phyloP scores from a whole-genome alignment of 2,329 filamentous ascomycete genomes.

The Colletotrichum agaves region DNA sequence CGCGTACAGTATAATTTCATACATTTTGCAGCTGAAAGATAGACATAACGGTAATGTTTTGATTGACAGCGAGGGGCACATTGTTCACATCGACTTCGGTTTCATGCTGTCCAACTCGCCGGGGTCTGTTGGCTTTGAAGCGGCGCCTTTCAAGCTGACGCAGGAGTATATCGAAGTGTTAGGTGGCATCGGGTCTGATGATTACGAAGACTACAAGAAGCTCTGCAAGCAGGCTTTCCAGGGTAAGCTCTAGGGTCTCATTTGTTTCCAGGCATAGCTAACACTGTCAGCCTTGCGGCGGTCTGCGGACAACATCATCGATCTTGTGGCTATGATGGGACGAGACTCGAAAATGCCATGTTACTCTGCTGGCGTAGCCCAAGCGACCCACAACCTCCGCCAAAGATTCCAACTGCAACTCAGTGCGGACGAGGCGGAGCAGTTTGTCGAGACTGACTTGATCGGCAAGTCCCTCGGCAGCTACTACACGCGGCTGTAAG shows the following conservation, averaged over 20 bases:
- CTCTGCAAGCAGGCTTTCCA: constrained; percentile 88
- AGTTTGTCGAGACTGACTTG: constrained; percentile 82
- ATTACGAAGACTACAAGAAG: constrained; percentile 80
- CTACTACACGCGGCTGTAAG: constrained; percentile 87
- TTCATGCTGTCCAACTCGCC: constrained; percentile 92
- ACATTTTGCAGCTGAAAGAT: constrained; percentile 86
- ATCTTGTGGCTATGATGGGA: constrained; percentile 87
- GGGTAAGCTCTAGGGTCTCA: constrained; percentile 57
- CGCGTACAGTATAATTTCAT: constrained; percentile 87
- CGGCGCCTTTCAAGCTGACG: constrained; percentile 87
- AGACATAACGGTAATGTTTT: constrained; percentile 88
- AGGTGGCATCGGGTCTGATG: constrained; percentile 75
- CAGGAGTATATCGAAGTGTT: constrained; percentile 88
- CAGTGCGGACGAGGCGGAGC: constrained; percentile 83
- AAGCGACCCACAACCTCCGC: constrained; percentile 75
- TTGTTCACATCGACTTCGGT: constrained; percentile 89
- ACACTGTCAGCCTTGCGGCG: constrained; percentile 71
- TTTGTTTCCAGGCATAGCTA: background rate
- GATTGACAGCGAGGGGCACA: constrained; percentile 86
- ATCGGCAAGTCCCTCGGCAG: constrained; percentile 85
- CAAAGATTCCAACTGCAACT: constrained; percentile 85
- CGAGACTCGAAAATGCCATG: constrained; percentile 86
- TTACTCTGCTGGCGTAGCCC: constrained; percentile 78
- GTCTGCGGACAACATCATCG: constrained; percentile 83
- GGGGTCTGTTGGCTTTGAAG: constrained; percentile 85